These are phyloP conservation scores for Apiosordaria backusii DNA, from an alignment of 495 filamentous ascomycete species.

Conservation along the genomic window DNA sequence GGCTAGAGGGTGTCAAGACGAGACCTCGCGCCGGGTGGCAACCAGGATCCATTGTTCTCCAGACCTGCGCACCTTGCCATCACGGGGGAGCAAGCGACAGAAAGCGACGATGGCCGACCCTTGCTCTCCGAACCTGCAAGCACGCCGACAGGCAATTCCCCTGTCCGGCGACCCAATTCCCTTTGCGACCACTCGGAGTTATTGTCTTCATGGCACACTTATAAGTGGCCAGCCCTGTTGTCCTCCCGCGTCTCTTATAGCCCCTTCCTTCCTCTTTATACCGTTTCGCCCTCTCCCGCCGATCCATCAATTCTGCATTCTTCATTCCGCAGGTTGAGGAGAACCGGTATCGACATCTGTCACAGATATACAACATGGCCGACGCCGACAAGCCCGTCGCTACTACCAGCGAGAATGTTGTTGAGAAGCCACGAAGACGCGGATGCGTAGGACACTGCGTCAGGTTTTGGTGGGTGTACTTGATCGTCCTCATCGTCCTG, in stretches of 20 bases:
- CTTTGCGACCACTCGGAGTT: constrained; percentile 5
- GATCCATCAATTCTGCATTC: neutral
- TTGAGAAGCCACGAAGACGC: constrained; percentile 25
- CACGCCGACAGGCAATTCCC: constrained; percentile 6
- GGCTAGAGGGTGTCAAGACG: neutral
- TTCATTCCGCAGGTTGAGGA: neutral
- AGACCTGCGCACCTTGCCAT: neutral
- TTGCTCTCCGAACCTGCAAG: constrained; percentile 1
- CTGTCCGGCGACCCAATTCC: neutral
- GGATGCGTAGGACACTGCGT: constrained; percentile 40
- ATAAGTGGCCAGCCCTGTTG: constrained; percentile 10
- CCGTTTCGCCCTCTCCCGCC: neutral
- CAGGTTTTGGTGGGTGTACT: constrained; percentile 69
- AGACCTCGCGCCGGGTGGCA: neutral
- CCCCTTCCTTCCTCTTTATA: constrained; percentile 6
- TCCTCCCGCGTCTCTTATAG: neutral
- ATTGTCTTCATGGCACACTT: constrained; percentile 6
- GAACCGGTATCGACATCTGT: constrained; percentile 13
- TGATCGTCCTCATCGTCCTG: constrained; percentile 55
- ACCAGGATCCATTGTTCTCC: constrained; percentile 7
- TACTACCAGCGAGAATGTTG: constrained; percentile 26
- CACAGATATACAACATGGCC: constrained; percentile 21
- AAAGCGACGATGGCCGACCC: neutral
- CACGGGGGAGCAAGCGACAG: neutral
- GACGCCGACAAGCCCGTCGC: constrained; percentile 26